Evolutionary conservation across 352 stramenopile species (phyloP).

Genomic region (Globisporangium spiculum): DNA sequence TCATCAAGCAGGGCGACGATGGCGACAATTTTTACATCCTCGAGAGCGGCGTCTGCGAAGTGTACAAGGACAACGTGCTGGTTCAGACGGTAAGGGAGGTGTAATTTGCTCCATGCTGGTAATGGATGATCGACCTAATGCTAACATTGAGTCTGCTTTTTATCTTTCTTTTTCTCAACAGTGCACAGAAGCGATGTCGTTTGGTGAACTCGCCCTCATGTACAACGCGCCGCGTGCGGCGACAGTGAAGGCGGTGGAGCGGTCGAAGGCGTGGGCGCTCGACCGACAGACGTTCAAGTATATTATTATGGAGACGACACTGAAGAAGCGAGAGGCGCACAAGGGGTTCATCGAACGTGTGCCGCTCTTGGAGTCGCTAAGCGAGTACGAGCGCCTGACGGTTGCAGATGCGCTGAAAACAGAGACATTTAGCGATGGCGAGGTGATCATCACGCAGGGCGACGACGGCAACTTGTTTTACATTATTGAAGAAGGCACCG

Average conservation of each 20-base stretch:
- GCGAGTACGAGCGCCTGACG: conserved; percentile 86
- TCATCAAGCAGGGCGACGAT: conserved; percentile 90
- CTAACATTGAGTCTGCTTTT: not conserved
- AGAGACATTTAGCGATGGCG: conserved; percentile 79
- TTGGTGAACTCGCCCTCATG: conserved; percentile 97
- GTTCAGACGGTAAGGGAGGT: conserved; percentile 57
- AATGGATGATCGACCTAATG: not conserved
- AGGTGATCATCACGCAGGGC: conserved; percentile 90
- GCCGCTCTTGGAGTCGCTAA: conserved; percentile 90
- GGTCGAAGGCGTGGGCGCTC: conserved; percentile 92
- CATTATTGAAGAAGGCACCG: conserved; percentile 86
- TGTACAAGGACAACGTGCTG: conserved; percentile 88
- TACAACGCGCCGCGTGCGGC: conserved; percentile 96
- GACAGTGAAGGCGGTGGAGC: conserved; percentile 89
- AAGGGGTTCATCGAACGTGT: conserved; percentile 88
- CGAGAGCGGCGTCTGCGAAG: conserved; percentile 88
- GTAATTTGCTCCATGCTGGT: not conserved
- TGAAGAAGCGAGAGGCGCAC: conserved; percentile 86
- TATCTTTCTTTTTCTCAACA: conserved; percentile 12
- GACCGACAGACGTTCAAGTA: conserved; percentile 90
- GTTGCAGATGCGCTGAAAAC: conserved; percentile 85
- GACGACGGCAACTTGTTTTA: conserved; percentile 90
- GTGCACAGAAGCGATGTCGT: conserved; percentile 89
- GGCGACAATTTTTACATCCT: conserved; percentile 96
- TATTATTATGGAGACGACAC: conserved; percentile 90